Evolutionary conservation across 1,284 basidiomycete species (phyloP).

Genomic region (Marasmius fiardii): DNA sequence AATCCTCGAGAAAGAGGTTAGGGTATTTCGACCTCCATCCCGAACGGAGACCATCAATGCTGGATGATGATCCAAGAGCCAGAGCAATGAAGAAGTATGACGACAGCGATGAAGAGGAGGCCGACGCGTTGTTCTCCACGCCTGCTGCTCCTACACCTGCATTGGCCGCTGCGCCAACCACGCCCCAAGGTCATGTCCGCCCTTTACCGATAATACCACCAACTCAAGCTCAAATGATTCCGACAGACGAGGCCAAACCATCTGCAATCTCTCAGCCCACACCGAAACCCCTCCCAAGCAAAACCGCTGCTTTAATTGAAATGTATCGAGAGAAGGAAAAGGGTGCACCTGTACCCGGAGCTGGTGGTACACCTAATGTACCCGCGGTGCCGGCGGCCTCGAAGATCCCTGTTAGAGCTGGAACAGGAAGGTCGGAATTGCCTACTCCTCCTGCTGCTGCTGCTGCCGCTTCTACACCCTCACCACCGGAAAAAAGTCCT

Average conservation of each 20-base stretch:
- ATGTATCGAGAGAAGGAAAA: constrained; percentile 77
- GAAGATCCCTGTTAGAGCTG: constrained; percentile 31
- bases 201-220: constrained; percentile 4
- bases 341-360: constrained; percentile 18
- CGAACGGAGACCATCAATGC: constrained; percentile 29
- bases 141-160: constrained; percentile 14
- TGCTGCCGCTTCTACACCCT: constrained; percentile 4
- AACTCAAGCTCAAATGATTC: not conserved
- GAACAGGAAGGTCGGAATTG: not conserved
- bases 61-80: constrained; percentile 15
- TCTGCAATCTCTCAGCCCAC: constrained; percentile 1
- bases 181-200: constrained; percentile 1
- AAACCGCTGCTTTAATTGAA: constrained; percentile 73
- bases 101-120: constrained; percentile 31
- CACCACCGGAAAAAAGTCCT: constrained; percentile 9
- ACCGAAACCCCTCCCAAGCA: constrained; percentile 33
- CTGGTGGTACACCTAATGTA: constrained; percentile 24
- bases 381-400: constrained; percentile 24
- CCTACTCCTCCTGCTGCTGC: constrained; percentile 10
- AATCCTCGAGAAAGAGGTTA: constrained; percentile 33
- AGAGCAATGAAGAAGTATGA: constrained; percentile 34
- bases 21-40: constrained; percentile 73
- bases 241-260: not conserved
- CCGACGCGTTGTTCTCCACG: constrained; percentile 13
- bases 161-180: constrained; percentile 12